Conservation (phyloP, 129 eudicot species). For the Ambrosia trifida region DNA sequence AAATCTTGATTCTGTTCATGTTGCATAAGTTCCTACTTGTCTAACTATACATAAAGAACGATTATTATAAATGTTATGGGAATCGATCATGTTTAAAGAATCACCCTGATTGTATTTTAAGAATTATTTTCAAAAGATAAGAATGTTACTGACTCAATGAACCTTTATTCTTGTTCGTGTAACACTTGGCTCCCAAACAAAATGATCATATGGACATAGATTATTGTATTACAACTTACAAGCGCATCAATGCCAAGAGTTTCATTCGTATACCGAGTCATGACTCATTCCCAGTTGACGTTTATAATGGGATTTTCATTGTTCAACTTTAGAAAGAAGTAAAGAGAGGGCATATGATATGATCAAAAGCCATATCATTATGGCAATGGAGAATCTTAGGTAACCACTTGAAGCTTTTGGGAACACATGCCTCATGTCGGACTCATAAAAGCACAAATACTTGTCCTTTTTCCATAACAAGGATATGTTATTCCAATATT, state of each 20-base stretch:
- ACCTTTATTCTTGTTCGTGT: slow-evolving; percentile 25
- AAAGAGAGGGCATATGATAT: slow-evolving; percentile 9
- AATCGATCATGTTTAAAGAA: background rate
- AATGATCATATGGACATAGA: slow-evolving; percentile 10
- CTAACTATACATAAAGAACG: background rate
- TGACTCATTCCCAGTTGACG: background rate
- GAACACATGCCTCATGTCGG: slow-evolving; percentile 31
- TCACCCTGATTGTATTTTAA: background rate
- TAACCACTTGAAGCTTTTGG: slow-evolving; percentile 17
- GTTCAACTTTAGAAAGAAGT: background rate
- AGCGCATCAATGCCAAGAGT: slow-evolving; percentile 16
- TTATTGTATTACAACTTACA: slow-evolving; percentile 3
- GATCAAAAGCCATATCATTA: slow-evolving; percentile 5
- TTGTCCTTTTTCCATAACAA: background rate
- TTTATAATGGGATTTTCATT: background rate
- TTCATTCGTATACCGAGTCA: background rate
- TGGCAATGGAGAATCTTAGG: slow-evolving; percentile 23
- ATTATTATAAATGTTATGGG: background rate
- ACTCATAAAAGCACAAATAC: slow-evolving; percentile 8
- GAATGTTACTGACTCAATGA: background rate
- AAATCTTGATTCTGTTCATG: background rate
- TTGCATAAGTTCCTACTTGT: background rate
- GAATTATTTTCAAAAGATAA: background rate
- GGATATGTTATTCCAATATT: background rate
- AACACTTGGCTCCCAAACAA: slow-evolving; percentile 10